These are phyloP conservation scores for Russula compacta DNA, from an alignment of 768 basidiomycete genomes.

Conservation along the genomic window DNA sequence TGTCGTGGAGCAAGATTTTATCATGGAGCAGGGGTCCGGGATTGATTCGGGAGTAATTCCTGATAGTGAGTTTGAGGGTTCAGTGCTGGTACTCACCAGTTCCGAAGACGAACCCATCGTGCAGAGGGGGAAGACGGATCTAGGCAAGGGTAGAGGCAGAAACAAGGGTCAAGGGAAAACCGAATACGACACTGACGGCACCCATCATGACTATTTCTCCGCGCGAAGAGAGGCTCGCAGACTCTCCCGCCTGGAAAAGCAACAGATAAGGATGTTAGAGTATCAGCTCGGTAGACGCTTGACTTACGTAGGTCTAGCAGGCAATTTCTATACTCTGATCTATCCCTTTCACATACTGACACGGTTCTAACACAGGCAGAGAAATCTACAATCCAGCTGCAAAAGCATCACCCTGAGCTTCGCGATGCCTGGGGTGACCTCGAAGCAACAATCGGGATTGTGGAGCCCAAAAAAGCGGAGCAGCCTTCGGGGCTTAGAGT, in stretches of 20 bases:
- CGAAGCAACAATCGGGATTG: slow-evolving; percentile 48
- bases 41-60: slow-evolving; percentile 23
- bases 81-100: not conserved
- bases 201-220: slow-evolving; percentile 4
- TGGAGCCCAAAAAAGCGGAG: slow-evolving; percentile 57
- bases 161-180: slow-evolving; percentile 20
- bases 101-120: slow-evolving; percentile 6
- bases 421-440: slow-evolving; percentile 83
- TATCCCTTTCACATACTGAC: slow-evolving; percentile 8
- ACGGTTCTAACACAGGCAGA: slow-evolving; percentile 45
- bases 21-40: too few relatives aligned
- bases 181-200: slow-evolving; percentile 8
- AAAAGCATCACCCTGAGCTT: slow-evolving; percentile 71
- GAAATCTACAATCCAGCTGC: slow-evolving; percentile 52
- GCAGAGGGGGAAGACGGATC: slow-evolving; percentile 25
- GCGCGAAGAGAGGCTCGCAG: slow-evolving; percentile 8
- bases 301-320: slow-evolving; percentile 45
- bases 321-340: not conserved
- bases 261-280: slow-evolving; percentile 30
- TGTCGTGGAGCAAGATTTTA: slow-evolving; percentile 46
- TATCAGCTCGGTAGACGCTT: slow-evolving; percentile 62
- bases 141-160: slow-evolving; percentile 31
- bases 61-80: slow-evolving; percentile 1
- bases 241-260: slow-evolving; percentile 15
- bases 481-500: slow-evolving; percentile 83